phyloP scores from a whole-genome alignment of 257 asterid species.

The Solanum medicagineum region DNA sequence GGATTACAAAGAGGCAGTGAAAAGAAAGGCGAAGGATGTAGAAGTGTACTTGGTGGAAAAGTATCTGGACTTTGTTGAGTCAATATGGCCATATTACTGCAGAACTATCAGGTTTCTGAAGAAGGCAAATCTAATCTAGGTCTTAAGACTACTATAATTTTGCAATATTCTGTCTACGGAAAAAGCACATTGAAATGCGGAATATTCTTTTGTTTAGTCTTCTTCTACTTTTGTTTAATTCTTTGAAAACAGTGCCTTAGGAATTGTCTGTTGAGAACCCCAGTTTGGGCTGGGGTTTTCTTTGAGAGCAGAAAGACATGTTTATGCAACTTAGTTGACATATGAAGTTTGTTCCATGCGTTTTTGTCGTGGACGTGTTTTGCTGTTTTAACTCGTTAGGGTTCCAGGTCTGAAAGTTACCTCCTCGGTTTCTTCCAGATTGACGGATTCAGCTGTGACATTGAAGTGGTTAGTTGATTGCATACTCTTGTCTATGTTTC shows the following conservation, averaged over 20 bases:
- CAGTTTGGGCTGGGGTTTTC: slow-evolving; percentile 13
- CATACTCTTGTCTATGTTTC: not conserved
- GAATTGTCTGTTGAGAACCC: not conserved
- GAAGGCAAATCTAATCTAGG: slow-evolving; percentile 63
- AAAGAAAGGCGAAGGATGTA: slow-evolving; percentile 34
- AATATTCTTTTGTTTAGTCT: not conserved
- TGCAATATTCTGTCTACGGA: not conserved
- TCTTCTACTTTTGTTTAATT: not conserved
- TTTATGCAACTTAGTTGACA: not conserved
- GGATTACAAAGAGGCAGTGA: slow-evolving; percentile 27
- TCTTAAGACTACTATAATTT: not conserved
- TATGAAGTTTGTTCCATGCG: not conserved
- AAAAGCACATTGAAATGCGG: not conserved
- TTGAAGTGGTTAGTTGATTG: not conserved
- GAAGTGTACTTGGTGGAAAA: slow-evolving; percentile 36
- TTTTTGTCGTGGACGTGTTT: not conserved
- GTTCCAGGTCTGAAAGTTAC: not conserved
- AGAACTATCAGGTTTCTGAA: slow-evolving; percentile 60
- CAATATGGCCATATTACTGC: slow-evolving; percentile 70
- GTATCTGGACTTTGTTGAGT: slow-evolving; percentile 52
- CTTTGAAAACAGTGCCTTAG: not conserved
- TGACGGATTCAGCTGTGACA: not conserved
- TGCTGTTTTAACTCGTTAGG: not conserved
- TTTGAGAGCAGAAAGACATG: not conserved
- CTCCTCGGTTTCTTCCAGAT: not conserved